phyloP scores from a whole-genome alignment of 2,329 filamentous ascomycete genomes.

The Exophiala phaeomuriformis region DNA sequence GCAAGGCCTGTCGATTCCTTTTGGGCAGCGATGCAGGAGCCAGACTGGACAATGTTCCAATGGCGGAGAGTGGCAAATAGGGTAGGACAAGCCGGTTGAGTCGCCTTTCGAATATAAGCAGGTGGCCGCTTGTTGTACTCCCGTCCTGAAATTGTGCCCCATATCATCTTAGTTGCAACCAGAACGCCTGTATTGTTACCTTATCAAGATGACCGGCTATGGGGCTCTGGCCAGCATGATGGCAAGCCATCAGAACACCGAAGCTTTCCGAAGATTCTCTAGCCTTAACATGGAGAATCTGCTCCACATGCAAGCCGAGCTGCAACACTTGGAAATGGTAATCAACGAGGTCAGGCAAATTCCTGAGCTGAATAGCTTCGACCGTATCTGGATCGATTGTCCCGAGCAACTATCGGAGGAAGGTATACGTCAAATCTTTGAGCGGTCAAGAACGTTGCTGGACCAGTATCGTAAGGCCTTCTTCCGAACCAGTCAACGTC shows the following conservation, averaged over 20 bases:
- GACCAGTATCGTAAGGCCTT: slow-evolving; percentile 19
- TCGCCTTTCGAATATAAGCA: slow-evolving; percentile 16
- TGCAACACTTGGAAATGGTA: slow-evolving; percentile 21
- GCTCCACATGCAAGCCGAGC: slow-evolving; percentile 24
- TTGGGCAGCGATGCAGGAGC: slow-evolving; percentile 17
- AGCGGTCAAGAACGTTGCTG: slow-evolving; percentile 20
- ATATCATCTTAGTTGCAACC: slow-evolving; percentile 3
- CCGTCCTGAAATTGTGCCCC: slow-evolving; percentile 10
- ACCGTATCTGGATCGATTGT: slow-evolving; percentile 19
- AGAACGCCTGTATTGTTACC: neutral
- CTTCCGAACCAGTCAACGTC: neutral
- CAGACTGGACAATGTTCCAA: slow-evolving; percentile 1
- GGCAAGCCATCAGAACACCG: slow-evolving; percentile 16
- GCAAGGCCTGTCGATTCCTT: neutral
- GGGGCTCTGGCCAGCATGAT: slow-evolving; percentile 22
- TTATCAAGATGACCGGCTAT: slow-evolving; percentile 20
- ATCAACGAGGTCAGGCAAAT: slow-evolving; percentile 20
- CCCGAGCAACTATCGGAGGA: slow-evolving; percentile 19
- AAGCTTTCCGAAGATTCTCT: slow-evolving; percentile 22
- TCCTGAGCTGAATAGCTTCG: slow-evolving; percentile 18
- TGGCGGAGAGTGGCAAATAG: neutral
- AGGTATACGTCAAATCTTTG: slow-evolving; percentile 19
- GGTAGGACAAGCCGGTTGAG: slow-evolving; percentile 11
- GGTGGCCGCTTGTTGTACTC: slow-evolving; percentile 15
- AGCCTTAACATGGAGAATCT: slow-evolving; percentile 21